Evolutionary conservation across 345 rosid species (phyloP), one percentile per base, ranked within the genome.

Genomic region (Noccaea caerulescens): DNA sequence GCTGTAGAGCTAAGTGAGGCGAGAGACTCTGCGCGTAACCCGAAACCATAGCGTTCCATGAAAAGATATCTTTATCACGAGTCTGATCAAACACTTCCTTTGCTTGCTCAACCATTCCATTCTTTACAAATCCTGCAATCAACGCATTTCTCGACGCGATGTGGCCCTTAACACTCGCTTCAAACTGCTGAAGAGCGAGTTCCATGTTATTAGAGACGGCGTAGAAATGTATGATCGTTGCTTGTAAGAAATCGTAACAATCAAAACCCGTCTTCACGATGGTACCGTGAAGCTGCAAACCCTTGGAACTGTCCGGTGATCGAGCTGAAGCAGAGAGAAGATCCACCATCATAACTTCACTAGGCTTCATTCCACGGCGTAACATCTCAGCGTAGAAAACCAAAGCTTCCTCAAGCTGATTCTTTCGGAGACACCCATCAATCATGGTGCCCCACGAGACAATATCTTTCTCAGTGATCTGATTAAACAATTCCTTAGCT

Each of bases 31-130:
- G 93, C 1, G 85, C 73, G 49, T 88, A 84, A 68, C 91, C 93
- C 10, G 93, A 84, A 34, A 90, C 85, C 85, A 92, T 82, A 11
- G 88, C 78, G 57, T 86, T 92, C 98, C 97, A 88, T 10, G 98
- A 85, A 78, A 84, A 84, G 11, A 84, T 85, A 72, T 92, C 97
- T 82, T 84, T 85, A 72, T 78, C 79, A n/a, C 60, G 81, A 83
- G 85, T 88, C 65, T 83, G 79, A 53, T 80, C 61, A 63, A 90
- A 92, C 55, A 88, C 65, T 63, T 80, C 58, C 57, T 78, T 72
- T 36, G 98, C 97, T 53, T 58, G 67, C 63, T 84, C 83, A 58
- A 82, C 74, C 90, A 81, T 81, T 71, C 88, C 77, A 51, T 87
- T 87, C 79, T 83, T 78, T 4, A 81, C 66, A 80, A 77, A 85